Conservation (phyloP, 2,329 filamentous ascomycete species). For the Botrytis cinerea region DNA sequence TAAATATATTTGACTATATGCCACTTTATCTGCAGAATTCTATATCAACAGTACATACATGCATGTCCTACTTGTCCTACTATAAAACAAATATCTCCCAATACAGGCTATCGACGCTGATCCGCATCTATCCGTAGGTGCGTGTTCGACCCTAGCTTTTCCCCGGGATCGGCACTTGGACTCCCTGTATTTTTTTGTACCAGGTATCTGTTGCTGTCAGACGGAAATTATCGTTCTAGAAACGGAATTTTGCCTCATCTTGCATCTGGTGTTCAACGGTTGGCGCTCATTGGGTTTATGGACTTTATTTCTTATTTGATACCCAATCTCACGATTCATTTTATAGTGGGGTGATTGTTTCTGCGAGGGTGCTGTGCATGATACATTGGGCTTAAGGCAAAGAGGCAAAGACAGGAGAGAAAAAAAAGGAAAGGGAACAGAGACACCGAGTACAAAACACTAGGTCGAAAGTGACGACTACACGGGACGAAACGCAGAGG, state of each 20-base stretch:
- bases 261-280: conserved; percentile 13
- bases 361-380: not conserved
- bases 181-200: conserved; percentile 1
- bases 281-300: conserved; percentile 1
- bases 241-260: conserved; percentile 14
- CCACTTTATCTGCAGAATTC: not conserved
- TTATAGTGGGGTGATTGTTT: not conserved
- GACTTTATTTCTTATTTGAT: not conserved
- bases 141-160: not conserved
- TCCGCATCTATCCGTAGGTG: not conserved
- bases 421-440: not conserved
- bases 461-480: no score
- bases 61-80: not conserved
- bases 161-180: conserved; percentile 10
- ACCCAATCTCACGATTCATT: not conserved
- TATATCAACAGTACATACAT: not conserved
- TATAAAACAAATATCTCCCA: not conserved
- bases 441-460: not conserved
- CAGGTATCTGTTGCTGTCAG: not conserved
- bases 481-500: not conserved
- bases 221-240: conserved; percentile 5
- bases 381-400: not conserved
- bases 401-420: not conserved
- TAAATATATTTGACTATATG: not conserved
- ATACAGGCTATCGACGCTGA: not conserved